Evolutionary conservation across 306 rosid species (phyloP), one percentile per base, ranked within the genome.

Genomic region (Bauhinia variegata): DNA sequence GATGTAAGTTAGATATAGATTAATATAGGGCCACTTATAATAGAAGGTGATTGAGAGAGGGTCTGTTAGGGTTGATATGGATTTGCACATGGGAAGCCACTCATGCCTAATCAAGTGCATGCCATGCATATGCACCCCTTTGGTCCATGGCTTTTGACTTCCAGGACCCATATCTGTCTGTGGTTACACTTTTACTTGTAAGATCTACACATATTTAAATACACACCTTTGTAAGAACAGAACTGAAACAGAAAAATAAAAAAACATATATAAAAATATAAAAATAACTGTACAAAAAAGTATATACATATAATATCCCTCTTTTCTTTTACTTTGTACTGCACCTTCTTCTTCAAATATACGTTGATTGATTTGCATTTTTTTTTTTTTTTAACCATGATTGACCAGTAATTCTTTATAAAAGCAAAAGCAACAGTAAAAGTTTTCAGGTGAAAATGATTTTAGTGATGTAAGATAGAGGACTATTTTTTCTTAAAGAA

Each of bases 31-130:
- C 32, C 18, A 49, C 47, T 30, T n/a, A 76, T 65, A 63, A 74
- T 28, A 52, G 61, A 77, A 11, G 53, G 42, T 68, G 74, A 65
- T 10, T 44, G 65, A 58, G 72, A 58, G 72, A 19, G 50, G 53
- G 17, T 43, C 0, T 39, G 28, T 23, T 23, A 23, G 28, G 28
- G 28, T 23, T 23, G 28, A 23, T 8, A 54, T 12, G 17, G 17
- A 17, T 53, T 16, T 52, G 88, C 89, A 87, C 90, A 83, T 88
- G 95, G 86, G 63, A 68, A 74, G 18, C 68, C 71, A 83, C 81
- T 87, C 80, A 85, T 84, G 64, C 53, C 56, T 49, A 69, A 82
- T 89, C 84, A 69, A 76, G 75, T 67, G 64, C 67, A 17, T 52
- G 39, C 75, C 81, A 39, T 75, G 75, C 79, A 23, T 23, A 74